Base-by-base conservation (phyloP, 768 basidiomycete genomes). In the Termitomyces sp. region DNA sequence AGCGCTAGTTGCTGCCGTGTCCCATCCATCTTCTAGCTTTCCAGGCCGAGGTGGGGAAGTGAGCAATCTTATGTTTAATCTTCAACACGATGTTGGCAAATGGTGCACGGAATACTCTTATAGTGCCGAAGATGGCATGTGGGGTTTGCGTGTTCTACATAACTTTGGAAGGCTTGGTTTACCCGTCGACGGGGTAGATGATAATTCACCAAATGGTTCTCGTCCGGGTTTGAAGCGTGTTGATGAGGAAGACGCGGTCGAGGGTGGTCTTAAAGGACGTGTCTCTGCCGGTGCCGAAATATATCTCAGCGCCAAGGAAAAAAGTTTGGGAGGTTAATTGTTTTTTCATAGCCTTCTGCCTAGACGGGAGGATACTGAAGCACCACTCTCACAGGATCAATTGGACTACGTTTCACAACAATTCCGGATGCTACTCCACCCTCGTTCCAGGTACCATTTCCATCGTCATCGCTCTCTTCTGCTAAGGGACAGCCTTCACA, bases 81-180 rank as follows among this genome's bases (percentile, higher is more conserved):
- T 98, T 33, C 94, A 96, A 68, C 94, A 97, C 64, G 94, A 97
- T 65, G 82, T 89, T 9, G 96, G 95, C 3, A 84, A 89, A 60
- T 94, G 89, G 85, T 91, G 91, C 60, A 87, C 89, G 2, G 96
- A 98, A 68, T 98, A 96, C 61, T 90, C 89, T 2, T 98, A 89
- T 78, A 94, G 93, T 60, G 91, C 91, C 1, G 91, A 94, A 60
- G 96, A 98, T 63, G 86, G 87, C 18, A 96, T 98, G 93, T 88
- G 86, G 77, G 96, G 96, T 15, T 69, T 93, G 16, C 81, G 90
- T 16, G 80, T 93, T 16, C 77, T 98, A 46, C 93, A 94, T 66
- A 97, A 98, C 66, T 98, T 97, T 73, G 94, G 94, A 13, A 82
- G 80, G 68, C 72, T 86, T 3, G 83, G 78, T 15, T 61, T 70